Conservation (phyloP, 495 filamentous ascomycete species). For the Apodospora peruviana region DNA sequence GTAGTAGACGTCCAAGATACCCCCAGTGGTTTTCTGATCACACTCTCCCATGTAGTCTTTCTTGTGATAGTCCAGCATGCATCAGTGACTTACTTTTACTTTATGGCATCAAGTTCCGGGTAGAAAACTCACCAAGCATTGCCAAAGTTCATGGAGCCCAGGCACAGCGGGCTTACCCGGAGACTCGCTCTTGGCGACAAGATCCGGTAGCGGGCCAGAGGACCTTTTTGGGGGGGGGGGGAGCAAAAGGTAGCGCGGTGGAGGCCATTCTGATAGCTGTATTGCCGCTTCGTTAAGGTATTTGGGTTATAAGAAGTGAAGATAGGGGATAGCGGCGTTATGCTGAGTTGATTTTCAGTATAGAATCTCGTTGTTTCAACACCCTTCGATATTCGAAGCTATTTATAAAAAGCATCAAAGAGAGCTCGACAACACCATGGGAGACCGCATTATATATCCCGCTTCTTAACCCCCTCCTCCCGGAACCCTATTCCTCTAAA, state of each 20-base stretch:
- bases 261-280: too few species aligned
- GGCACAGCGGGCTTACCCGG: slow-evolving; percentile 54
- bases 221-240: slow-evolving; percentile 22
- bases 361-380: too few species aligned
- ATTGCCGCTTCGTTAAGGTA: too few species aligned
- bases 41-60: slow-evolving; percentile 51
- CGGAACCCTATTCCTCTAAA: too few species aligned
- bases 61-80: slow-evolving; percentile 7
- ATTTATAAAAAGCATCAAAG: too few species aligned
- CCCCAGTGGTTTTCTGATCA: slow-evolving; percentile 54
- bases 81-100: not conserved
- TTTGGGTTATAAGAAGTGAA: too few species aligned
- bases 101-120: not conserved
- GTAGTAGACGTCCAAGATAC: slow-evolving; percentile 63
- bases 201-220: slow-evolving; percentile 53
- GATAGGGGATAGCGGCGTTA: too few species aligned
- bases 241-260: not conserved
- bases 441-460: too few species aligned
- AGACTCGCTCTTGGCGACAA: slow-evolving; percentile 54
- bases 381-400: too few species aligned
- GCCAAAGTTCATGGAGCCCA: slow-evolving; percentile 62
- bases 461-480: too few species aligned
- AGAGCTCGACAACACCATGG: too few species aligned
- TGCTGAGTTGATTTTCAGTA: too few species aligned
- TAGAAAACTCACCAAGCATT: slow-evolving; percentile 38